Conservation (phyloP, 2,329 filamentous ascomycete species). For the Xylariomycetidae sp. region DNA sequence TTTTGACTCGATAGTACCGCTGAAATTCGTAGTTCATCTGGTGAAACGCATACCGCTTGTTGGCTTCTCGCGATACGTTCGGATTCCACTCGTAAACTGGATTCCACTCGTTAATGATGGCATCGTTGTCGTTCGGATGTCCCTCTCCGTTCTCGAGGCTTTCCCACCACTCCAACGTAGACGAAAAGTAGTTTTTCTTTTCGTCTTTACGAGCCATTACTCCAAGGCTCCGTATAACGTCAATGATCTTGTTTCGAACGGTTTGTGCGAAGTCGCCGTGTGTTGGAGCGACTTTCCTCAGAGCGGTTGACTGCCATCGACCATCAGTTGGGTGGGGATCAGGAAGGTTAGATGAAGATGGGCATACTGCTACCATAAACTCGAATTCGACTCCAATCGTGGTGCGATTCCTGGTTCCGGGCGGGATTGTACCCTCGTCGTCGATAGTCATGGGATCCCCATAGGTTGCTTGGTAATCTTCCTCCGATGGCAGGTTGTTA, state of each 20-base stretch:
- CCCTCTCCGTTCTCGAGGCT: conserved; percentile 9
- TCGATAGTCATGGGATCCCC: too few relatives aligned
- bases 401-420: conserved; percentile 3
- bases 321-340: conserved; percentile 14
- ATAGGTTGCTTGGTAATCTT: too few relatives aligned
- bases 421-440: conserved; percentile 1
- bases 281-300: not conserved
- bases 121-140: conserved; percentile 2
- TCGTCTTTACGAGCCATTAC: conserved; percentile 5
- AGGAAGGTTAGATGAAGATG: accelerated
- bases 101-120: not conserved
- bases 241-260: conserved; percentile 11
- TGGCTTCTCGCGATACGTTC: too few relatives aligned
- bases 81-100: conserved; percentile 4
- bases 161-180: conserved; percentile 2
- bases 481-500: too few relatives aligned
- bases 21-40: not conserved
- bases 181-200: not conserved
- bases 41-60: conserved; percentile 1
- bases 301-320: conserved; percentile 6
- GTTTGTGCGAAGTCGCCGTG: conserved; percentile 1
- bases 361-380: conserved; percentile 9
- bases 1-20: too few relatives aligned
- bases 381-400: conserved; percentile 19
- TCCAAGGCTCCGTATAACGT: conserved; percentile 3